Evolutionary conservation across 2,329 filamentous ascomycete genomes (phyloP), one percentile per base, ranked within the genome.

Genomic region (Colletotrichum euphorbiae): DNA sequence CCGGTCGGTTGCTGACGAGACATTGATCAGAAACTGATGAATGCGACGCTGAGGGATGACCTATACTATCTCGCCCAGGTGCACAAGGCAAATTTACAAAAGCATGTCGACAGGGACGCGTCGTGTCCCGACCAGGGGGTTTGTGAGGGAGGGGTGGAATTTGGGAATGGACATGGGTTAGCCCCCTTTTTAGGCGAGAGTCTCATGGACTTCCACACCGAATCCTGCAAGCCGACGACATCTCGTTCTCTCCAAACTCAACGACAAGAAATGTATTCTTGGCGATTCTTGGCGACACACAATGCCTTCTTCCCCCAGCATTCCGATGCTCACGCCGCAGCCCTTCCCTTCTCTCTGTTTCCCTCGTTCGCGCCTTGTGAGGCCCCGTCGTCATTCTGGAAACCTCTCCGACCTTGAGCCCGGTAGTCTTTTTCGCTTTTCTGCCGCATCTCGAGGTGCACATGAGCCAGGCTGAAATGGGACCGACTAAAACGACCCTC

Each of bases 31-130:
- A 36, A 33, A 60, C n/a, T 57, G 19, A 52, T 46, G 38, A 17
- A 28, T 67, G 28, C 52, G 31, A 67, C 60, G 60, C 60, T 67
- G 65, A 64, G 52, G 45, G 65, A 64, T 40, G 28, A 51, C 31
- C 50, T 33, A 38, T 17, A 38, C 59, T 31, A n/a, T n/a, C n/a
- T n/a, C n/a, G n/a, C n/a, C n/a, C n/a, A n/a, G n/a, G n/a, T n/a
- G n/a, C n/a, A n/a, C n/a, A n/a, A n/a, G n/a, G n/a, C n/a, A n/a
- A n/a, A n/a, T n/a, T n/a, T n/a, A n/a, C n/a, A n/a, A n/a, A n/a
- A n/a, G n/a, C n/a, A n/a, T n/a, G 33, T 45, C 19, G 28, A 24
- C 17, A 59, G 43, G 9, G 56, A 59, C 43, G 43, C 56, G 56
- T 59, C 43, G 51, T 38, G 31, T 59, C 43, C 56, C 40, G 43